Evolutionary conservation across 164 flowering plant genomes (phyloP).

Genomic region (Aristolochia californica): DNA sequence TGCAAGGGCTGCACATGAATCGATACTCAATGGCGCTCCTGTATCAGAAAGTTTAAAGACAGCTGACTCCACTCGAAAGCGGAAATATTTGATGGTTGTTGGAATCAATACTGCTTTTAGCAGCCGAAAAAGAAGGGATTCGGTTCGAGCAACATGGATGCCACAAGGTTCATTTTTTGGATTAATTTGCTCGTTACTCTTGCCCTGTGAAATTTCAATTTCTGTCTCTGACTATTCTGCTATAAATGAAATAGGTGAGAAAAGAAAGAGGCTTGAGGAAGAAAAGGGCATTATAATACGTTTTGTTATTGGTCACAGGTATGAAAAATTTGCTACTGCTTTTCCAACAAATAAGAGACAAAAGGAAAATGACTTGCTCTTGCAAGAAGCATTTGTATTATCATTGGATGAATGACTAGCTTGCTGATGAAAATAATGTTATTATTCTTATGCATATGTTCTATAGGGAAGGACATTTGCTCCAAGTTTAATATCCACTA

Average conservation of each 20-base stretch:
- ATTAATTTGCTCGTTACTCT: background rate
- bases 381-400: too few relatives aligned
- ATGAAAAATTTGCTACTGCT: conserved; percentile 4
- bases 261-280: conserved; percentile 81
- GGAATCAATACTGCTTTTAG: conserved; percentile 97
- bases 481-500: too few relatives aligned
- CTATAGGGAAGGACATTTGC: too few relatives aligned
- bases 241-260: conserved; percentile 40
- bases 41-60: conserved; percentile 34
- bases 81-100: conserved; percentile 77
- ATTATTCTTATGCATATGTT: too few relatives aligned
- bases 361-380: too few relatives aligned
- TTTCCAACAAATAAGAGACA: too few relatives aligned
- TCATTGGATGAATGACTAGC: too few relatives aligned
- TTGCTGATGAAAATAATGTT: too few relatives aligned
- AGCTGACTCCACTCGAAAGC: conserved; percentile 33
- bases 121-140: conserved; percentile 93
- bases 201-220: background rate
- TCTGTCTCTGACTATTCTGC: background rate
- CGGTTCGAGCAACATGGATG: conserved; percentile 98
- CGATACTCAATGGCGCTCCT: conserved; percentile 68
- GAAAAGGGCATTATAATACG: conserved; percentile 92
- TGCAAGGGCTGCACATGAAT: conserved; percentile 86
- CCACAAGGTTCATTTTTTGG: conserved; percentile 52
- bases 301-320: conserved; percentile 98